phyloP scores from a whole-genome alignment of 352 stramenopile species.

The Aphanomyces euteiches region DNA sequence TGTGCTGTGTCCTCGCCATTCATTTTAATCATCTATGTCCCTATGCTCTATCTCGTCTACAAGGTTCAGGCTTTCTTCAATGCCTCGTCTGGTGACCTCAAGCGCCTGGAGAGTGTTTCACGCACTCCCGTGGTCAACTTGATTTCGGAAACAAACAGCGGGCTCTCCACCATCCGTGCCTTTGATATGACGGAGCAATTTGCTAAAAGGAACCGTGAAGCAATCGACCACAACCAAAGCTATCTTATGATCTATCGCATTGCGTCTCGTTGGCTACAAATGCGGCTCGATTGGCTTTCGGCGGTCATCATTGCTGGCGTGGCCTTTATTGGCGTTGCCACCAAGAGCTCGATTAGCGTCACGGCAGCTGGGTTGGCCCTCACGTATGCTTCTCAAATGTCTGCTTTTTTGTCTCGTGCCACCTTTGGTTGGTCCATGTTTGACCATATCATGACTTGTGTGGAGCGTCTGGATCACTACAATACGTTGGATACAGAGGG shows the following conservation, averaged over 20 bases:
- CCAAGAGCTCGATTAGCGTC: conserved; percentile 72
- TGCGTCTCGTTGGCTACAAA: conserved; percentile 94
- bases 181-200: conserved; percentile 56
- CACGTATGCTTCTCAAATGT: conserved; percentile 30
- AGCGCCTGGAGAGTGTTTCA: conserved; percentile 93
- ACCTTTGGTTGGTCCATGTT: conserved; percentile 54
- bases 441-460: conserved; percentile 73
- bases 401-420: conserved; percentile 6
- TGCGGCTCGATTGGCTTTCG: conserved; percentile 49
- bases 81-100: conserved; percentile 87
- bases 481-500: conserved; percentile 11
- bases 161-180: conserved; percentile 61
- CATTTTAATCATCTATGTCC: conserved; percentile 60
- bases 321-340: conserved; percentile 67
- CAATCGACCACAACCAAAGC: conserved; percentile 61
- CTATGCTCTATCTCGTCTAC: conserved; percentile 66
- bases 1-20: conserved; percentile 55
- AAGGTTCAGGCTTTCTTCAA: conserved; percentile 92
- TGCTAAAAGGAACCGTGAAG: conserved; percentile 37
- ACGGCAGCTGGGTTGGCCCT: conserved; percentile 36
- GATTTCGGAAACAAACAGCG: conserved; percentile 88
- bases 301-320: conserved; percentile 53
- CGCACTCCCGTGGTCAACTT: conserved; percentile 93
- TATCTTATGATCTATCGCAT: conserved; percentile 51
- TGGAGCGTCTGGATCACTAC: conserved; percentile 51